These are phyloP conservation scores for Helotiales sp. DNA, from an alignment of 2,329 filamentous ascomycete genomes.

Conservation along the genomic window DNA sequence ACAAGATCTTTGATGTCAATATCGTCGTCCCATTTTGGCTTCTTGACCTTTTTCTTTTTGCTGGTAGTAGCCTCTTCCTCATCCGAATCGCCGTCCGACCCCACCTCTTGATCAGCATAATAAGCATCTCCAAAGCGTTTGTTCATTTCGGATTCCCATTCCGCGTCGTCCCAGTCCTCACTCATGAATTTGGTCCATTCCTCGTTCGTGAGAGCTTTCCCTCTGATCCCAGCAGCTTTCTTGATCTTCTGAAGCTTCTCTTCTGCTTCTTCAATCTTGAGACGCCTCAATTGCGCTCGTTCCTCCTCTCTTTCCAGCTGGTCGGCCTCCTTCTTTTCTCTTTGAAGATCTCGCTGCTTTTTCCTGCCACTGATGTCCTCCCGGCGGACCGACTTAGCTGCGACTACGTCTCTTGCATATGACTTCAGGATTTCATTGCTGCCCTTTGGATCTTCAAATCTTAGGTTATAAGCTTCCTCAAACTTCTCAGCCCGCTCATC, in stretches of 20 bases:
- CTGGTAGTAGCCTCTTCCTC: conserved; percentile 40
- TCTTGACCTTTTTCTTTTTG: conserved; percentile 68
- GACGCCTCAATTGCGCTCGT: conserved; percentile 76
- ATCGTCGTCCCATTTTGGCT: conserved; percentile 93
- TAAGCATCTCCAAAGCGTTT: conserved; percentile 88
- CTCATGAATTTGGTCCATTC: conserved; percentile 86
- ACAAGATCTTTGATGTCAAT: conserved; percentile 94
- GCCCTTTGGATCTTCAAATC: conserved; percentile 89
- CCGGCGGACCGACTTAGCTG: conserved; percentile 79
- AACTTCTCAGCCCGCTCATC: conserved; percentile 78
- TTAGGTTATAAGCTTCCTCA: conserved; percentile 91
- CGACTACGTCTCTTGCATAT: conserved; percentile 83
- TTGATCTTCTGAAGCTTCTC: conserved; percentile 85
- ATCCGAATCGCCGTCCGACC: conserved; percentile 57
- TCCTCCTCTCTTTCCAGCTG: conserved; percentile 77
- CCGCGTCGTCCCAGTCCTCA: conserved; percentile 82
- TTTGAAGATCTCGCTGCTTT: conserved; percentile 76
- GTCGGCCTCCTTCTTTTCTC: conserved; percentile 74
- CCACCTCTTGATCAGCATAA: conserved; percentile 71
- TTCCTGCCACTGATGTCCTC: conserved; percentile 78
- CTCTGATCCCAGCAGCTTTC: conserved; percentile 78
- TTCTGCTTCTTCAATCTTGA: conserved; percentile 90
- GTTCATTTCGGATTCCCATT: conserved; percentile 90
- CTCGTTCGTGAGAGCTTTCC: conserved; percentile 66
- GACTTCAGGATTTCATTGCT: conserved; percentile 86